phyloP scores from a whole-genome alignment of 257 asterid species.

The Nicotiana benthamiana region DNA sequence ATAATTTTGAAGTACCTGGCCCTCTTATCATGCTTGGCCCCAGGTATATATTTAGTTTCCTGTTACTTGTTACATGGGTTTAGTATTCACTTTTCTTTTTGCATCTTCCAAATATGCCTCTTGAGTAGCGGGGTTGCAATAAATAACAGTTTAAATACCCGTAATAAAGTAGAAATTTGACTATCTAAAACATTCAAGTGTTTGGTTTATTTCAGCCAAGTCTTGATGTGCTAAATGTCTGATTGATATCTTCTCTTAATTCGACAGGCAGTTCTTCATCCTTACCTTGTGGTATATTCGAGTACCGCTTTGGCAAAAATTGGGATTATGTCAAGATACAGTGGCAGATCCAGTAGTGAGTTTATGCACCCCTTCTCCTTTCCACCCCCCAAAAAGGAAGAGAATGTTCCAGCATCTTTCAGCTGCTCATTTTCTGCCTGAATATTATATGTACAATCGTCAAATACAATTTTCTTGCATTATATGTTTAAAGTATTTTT shows the following conservation, averaged over 20 bases:
- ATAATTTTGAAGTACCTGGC: neutral
- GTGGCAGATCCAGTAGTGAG: slow-evolving; percentile 67
- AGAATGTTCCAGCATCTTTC: neutral
- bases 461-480: no score
- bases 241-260: neutral
- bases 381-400: neutral
- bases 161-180: neutral
- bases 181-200: neutral
- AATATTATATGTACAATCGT: no score
- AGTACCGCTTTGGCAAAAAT: slow-evolving; percentile 45
- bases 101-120: neutral
- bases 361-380: neutral
- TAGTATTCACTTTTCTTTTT: neutral
- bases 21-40: neutral
- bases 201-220: neutral
- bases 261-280: slow-evolving; percentile 84
- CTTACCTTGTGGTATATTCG: slow-evolving; percentile 87
- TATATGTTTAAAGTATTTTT: no score
- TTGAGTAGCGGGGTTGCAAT: neutral
- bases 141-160: neutral
- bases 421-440: no score
- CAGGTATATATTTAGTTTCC: neutral
- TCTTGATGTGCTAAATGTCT: neutral
- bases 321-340: slow-evolving; percentile 53
- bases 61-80: neutral